These are phyloP conservation scores for Catenaria anguillulae DNA, from an alignment of 371 early-diverging fungal species.

Conservation along the genomic window DNA sequence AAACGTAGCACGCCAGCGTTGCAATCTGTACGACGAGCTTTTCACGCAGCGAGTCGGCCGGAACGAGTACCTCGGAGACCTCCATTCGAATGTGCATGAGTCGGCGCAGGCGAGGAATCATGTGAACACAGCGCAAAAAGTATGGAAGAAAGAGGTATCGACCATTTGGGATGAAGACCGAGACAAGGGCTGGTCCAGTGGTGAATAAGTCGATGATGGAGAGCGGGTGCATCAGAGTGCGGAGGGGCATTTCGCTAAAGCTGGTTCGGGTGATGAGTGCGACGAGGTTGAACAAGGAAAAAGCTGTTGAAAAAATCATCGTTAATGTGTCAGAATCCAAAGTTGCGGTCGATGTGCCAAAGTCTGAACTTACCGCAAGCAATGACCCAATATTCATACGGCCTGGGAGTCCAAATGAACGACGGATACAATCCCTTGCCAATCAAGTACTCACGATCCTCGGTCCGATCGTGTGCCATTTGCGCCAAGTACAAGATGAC, in stretches of 20 bases:
- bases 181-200: slow-evolving; percentile 33
- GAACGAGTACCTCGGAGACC: slow-evolving; percentile 20
- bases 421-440: neutral
- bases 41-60: slow-evolving; percentile 41
- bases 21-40: slow-evolving; percentile 43
- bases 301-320: no score
- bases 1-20: slow-evolving; percentile 43
- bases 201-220: slow-evolving; percentile 37
- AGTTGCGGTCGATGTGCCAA: no score
- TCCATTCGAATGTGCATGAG: slow-evolving; percentile 39
- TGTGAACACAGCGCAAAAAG: slow-evolving; percentile 40
- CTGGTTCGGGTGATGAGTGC: neutral
- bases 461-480: no score
- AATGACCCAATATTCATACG: neutral
- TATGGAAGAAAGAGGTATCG: slow-evolving; percentile 44
- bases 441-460: no score
- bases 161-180: slow-evolving; percentile 32
- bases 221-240: slow-evolving; percentile 28
- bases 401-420: neutral
- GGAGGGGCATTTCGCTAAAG: neutral
- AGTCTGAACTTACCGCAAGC: neutral
- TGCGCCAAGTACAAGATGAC: neutral
- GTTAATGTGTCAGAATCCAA: no score
- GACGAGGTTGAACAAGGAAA: neutral
- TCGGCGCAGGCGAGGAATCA: slow-evolving; percentile 38